Evolutionary conservation across 2,329 filamentous ascomycete genomes (phyloP), one percentile per base, ranked within the genome.

Genomic region (Talaromyces sp.): DNA sequence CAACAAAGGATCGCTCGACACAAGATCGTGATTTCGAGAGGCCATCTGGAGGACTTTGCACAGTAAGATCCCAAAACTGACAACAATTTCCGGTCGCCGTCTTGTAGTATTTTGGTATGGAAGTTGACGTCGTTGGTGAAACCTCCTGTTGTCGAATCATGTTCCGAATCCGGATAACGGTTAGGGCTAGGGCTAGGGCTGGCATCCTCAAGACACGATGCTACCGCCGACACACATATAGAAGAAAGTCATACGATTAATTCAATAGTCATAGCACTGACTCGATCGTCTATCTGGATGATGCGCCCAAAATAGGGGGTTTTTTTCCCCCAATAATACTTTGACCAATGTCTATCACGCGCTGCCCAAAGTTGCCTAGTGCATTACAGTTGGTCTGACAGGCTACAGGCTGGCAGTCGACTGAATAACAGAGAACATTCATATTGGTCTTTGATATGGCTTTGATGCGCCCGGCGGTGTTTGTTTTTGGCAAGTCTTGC

Each of bases 1-100:
- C 60, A 79, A 81, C 58, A 72, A 77, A 29, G 72, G 5, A 62
- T 68, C 27, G 10, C 2, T 34, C 31, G 31, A 34, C 31, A 34
- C 31, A 34, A 34, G 31, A 34, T 11, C 10, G 10, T 34, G 15
- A n/a, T n/a, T 40, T 2, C 38, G 1, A 40, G 5, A 7, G 38
- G 15, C 38, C 38, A 40, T 17, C 38, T 7, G 15, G 38, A 40
- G 17, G n/a, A 40, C 38, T 15, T 40, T 6, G 38, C 15, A 40
- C 38, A 47, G 43, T 19, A 19, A 47, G 1, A 47, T 22, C 8
- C 4, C 3, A 25, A 25, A 3, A 47, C 34, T 36, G 11, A 3
- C 4, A 43, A 43, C 5, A 43, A 43, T 43, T 47, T 47, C n/a
- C n/a, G 10, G 8, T 13, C 4, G 31, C 13, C 43, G 11, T 10